Percentiles rank a stretch among this genome's conserved stretches.
Evolutionary conservation across 805 yeast genomes (phyloP).

Genomic region (Pichia nakasei): DNA sequence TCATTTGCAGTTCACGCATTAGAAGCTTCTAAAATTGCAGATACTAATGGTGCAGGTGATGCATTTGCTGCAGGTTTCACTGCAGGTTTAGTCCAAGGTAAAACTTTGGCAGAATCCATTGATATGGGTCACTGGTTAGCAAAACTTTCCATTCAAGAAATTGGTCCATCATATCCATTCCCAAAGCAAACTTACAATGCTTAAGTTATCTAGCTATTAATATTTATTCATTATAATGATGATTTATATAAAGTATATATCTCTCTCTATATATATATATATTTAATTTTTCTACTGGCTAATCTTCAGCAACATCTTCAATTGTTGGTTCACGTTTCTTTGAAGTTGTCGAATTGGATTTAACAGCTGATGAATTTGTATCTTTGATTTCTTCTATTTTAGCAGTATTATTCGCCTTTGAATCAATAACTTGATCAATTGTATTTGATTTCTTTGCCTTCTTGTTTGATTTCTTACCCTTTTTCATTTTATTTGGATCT

Average conservation of each 20-base stretch:
- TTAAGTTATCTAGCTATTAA: conserved; percentile 36
- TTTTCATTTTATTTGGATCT: conserved; percentile 20
- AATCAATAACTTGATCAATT: neutral
- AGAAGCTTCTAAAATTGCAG: conserved; percentile 59
- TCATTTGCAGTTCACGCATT: conserved; percentile 66
- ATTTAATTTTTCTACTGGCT: neutral
- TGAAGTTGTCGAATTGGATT: neutral
- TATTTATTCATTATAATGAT: neutral
- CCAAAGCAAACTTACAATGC: conserved; percentile 50
- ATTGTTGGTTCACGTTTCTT: conserved; percentile 21
- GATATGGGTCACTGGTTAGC: conserved; percentile 98
- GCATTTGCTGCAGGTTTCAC: conserved; percentile 96
- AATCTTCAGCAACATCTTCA: conserved; percentile 16
- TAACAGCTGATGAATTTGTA: neutral
- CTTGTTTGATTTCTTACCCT: conserved; percentile 5
- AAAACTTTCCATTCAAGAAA: conserved; percentile 78
- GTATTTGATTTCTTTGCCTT: neutral
- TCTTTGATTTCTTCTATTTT: neutral
- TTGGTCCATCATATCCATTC: conserved; percentile 90
- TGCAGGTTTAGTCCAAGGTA: conserved; percentile 76
- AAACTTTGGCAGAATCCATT: conserved; percentile 48
- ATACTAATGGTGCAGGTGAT: conserved; percentile 99
- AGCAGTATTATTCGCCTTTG: conserved; percentile 9
- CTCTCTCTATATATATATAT: neutral
- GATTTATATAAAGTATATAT: neutral